A percentile compares a stretch with the other conserved stretches of the same genome.
phyloP scores from a whole-genome alignment of 2,329 filamentous ascomycete genomes.

The Cladorrhinum sp. region DNA sequence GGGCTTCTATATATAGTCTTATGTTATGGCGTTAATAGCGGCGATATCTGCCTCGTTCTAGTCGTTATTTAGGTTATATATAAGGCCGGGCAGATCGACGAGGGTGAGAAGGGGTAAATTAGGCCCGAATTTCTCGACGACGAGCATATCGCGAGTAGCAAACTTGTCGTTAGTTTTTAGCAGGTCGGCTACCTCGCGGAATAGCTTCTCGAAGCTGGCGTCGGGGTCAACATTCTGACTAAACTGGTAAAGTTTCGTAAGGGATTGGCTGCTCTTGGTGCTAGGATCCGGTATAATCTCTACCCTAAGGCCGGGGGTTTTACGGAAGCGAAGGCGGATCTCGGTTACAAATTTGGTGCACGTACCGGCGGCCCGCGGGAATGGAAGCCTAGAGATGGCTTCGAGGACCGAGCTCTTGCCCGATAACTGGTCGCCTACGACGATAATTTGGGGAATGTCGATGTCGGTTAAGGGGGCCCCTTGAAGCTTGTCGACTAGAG shows the following conservation, averaged over 20 bases:
- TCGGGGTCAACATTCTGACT: too few relatives aligned
- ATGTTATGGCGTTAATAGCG: slow-evolving; percentile 49
- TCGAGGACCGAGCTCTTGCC: slow-evolving; percentile 84
- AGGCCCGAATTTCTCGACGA: too few relatives aligned
- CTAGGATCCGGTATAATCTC: slow-evolving; percentile 41
- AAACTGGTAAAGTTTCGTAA: slow-evolving; percentile 14
- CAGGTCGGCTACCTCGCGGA: too few relatives aligned
- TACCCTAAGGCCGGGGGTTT: slow-evolving; percentile 35
- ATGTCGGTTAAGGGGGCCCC: too few relatives aligned
- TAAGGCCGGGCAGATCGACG: slow-evolving; percentile 52
- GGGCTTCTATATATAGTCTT: slow-evolving; percentile 42
- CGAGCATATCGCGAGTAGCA: too few relatives aligned
- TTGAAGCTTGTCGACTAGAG: too few relatives aligned
- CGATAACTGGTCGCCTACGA: slow-evolving; percentile 81
- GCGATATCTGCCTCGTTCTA: slow-evolving; percentile 43
- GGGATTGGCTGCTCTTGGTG: neutral
- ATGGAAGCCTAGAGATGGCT: slow-evolving; percentile 51
- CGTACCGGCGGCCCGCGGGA: slow-evolving; percentile 43
- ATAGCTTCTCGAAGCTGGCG: too few relatives aligned
- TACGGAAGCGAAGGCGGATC: slow-evolving; percentile 42
- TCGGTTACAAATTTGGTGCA: slow-evolving; percentile 51
- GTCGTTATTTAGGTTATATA: slow-evolving; percentile 40
- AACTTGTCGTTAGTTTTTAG: too few relatives aligned
- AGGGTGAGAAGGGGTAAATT: too few relatives aligned
- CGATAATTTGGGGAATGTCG: slow-evolving; percentile 70